Evolutionary conservation across 257 asterid genomes (phyloP).

Genomic region (Solanum lignicaule): DNA sequence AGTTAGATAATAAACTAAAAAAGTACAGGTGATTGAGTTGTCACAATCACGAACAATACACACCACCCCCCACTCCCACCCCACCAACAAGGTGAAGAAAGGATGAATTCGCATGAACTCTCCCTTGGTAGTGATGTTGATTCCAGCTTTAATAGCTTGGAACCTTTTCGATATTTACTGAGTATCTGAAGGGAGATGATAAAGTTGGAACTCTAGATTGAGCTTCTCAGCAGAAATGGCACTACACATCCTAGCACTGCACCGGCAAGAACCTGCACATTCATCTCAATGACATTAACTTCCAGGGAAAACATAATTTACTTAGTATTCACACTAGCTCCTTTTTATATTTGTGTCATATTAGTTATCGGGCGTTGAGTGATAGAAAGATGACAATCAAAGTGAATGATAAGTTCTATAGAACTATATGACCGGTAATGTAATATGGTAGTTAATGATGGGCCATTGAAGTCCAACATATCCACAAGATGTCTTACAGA

Average conservation of each 20-base stretch:
- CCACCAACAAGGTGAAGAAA: background rate
- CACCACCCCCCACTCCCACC: background rate
- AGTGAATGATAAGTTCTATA: background rate
- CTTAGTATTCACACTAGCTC: background rate
- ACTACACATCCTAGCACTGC: constrained; percentile 5
- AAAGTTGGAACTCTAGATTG: background rate
- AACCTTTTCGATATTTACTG: background rate
- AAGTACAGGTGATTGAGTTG: background rate
- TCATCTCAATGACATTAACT: background rate
- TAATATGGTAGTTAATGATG: background rate
- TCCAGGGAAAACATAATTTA: background rate
- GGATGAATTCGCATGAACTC: background rate
- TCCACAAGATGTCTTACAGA: background rate
- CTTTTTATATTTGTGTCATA: background rate
- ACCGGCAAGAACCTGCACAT: constrained; percentile 4
- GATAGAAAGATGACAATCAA: background rate
- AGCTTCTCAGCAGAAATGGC: background rate
- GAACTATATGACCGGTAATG: background rate
- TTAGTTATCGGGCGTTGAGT: background rate
- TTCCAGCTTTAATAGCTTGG: background rate
- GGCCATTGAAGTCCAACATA: background rate
- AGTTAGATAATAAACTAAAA: background rate
- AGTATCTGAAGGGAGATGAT: background rate
- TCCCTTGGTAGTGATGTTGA: background rate
- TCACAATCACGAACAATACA: background rate